Percentiles rank a stretch among this genome's conserved stretches.
These are phyloP conservation scores for Entomortierella parvispora DNA, from an alignment of 192 early-diverging fungal genomes.

Conservation along the genomic window DNA sequence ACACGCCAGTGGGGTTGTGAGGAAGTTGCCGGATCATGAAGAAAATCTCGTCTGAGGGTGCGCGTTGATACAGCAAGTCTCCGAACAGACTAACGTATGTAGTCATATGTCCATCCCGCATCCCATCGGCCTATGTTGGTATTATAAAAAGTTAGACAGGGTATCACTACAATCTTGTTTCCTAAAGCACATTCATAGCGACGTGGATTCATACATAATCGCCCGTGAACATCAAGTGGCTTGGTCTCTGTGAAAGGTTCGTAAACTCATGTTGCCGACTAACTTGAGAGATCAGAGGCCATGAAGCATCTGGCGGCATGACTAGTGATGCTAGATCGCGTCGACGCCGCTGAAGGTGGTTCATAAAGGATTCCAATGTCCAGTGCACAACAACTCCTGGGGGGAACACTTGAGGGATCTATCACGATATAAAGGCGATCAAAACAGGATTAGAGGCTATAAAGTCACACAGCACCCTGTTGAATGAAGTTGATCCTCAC, in stretches of 20 bases:
- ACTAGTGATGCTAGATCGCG: conserved; percentile 59
- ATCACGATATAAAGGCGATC: background rate
- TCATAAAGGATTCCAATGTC: conserved; percentile 67
- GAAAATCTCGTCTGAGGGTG: conserved; percentile 75
- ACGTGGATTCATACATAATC: conserved; percentile 50
- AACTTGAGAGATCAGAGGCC: conserved; percentile 82
- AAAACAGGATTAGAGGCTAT: background rate
- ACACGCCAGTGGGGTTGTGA: conserved; percentile 47
- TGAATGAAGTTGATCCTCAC: too few species aligned
- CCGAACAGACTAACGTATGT: conserved; percentile 72
- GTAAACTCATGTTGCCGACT: conserved; percentile 64
- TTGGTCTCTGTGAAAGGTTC: conserved; percentile 56
- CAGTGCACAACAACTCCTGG: conserved; percentile 64
- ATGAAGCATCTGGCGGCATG: conserved; percentile 78
- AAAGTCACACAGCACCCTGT: too few species aligned
- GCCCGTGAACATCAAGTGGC: conserved; percentile 58
- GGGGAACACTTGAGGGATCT: conserved; percentile 66
- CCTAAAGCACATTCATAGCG: too few species aligned
- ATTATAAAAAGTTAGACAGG: conserved; percentile 48
- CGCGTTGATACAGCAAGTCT: conserved; percentile 77
- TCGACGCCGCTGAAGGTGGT: conserved; percentile 62
- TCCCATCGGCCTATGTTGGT: conserved; percentile 61
- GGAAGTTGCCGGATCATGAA: conserved; percentile 60
- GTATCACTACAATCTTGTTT: conserved; percentile 31
- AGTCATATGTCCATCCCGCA: conserved; percentile 68